A percentile compares a stretch with the other conserved stretches of the same genome.
These are phyloP conservation scores for Carallia brachiata DNA, from an alignment of 345 rosid species.

Conservation along the genomic window DNA sequence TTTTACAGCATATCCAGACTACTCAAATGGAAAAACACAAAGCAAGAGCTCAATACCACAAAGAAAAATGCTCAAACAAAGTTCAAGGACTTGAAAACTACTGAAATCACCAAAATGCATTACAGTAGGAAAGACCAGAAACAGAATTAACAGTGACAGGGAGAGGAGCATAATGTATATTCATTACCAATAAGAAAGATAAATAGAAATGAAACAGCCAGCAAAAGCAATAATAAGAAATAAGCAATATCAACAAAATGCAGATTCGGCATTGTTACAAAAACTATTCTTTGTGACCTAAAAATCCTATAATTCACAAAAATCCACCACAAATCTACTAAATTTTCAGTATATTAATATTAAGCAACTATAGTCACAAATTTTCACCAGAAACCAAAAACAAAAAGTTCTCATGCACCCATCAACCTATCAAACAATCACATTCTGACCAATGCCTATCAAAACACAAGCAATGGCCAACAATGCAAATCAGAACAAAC, in stretches of 20 bases:
- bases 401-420: not conserved
- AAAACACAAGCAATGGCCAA: not conserved
- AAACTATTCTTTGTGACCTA: conserved; percentile 1
- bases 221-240: conserved; percentile 2
- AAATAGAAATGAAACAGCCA: not conserved
- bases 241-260: not conserved
- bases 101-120: not conserved
- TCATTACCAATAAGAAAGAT: no score
- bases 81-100: not conserved
- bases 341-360: not conserved
- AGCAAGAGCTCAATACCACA: no score
- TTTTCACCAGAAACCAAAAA: not conserved
- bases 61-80: conserved; percentile 1
- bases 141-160: no score
- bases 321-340: not conserved
- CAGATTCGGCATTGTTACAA: not conserved
- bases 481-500: conserved; percentile 11
- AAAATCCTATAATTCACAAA: not conserved
- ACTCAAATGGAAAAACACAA: no score
- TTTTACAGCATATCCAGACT: no score
- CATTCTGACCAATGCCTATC: not conserved
- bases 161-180: no score
- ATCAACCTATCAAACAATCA: not conserved
- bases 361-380: not conserved
- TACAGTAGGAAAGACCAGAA: not conserved